A percentile compares a stretch with the other conserved stretches of the same genome.
These are phyloP conservation scores for Parathielavia appendiculata DNA, from an alignment of 495 filamentous ascomycete genomes.

Conservation along the genomic window DNA sequence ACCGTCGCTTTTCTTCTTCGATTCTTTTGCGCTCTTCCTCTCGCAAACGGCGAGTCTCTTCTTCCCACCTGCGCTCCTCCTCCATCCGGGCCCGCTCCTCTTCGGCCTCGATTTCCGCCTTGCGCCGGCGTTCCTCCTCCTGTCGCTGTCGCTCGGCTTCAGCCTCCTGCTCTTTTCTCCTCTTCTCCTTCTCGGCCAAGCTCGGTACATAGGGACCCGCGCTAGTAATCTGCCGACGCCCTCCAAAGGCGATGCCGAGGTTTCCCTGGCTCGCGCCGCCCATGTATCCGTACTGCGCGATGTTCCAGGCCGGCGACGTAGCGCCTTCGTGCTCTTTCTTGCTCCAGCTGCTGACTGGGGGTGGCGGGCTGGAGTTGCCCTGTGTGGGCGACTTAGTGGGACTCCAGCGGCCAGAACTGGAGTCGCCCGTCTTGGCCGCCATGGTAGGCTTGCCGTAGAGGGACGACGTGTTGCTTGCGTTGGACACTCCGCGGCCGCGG, in stretches of 20 bases:
- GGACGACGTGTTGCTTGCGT: slow-evolving; percentile 59
- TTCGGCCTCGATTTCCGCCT: slow-evolving; percentile 59
- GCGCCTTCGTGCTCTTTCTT: slow-evolving; percentile 72
- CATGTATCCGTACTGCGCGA: slow-evolving; percentile 98
- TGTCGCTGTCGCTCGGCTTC: slow-evolving; percentile 60
- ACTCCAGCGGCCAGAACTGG: slow-evolving; percentile 52
- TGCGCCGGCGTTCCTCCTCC: slow-evolving; percentile 58
- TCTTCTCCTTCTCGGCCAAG: slow-evolving; percentile 52
- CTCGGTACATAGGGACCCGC: slow-evolving; percentile 73
- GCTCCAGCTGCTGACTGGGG: slow-evolving; percentile 79
- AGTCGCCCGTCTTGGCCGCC: slow-evolving; percentile 45
- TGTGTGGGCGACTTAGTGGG: slow-evolving; percentile 53
- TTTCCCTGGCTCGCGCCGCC: slow-evolving; percentile 96
- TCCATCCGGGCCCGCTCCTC: slow-evolving; percentile 62
- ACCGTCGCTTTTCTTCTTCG: slow-evolving; percentile 72
- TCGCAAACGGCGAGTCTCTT: slow-evolving; percentile 62
- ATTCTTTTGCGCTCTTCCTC: slow-evolving; percentile 63
- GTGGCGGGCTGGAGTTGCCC: slow-evolving; percentile 36
- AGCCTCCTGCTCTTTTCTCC: slow-evolving; percentile 47
- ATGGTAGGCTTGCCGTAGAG: slow-evolving; percentile 41
- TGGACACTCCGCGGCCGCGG: slow-evolving; percentile 59
- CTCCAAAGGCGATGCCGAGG: slow-evolving; percentile 87
- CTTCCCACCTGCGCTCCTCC: slow-evolving; percentile 76
- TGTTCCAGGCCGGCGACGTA: slow-evolving; percentile 94
- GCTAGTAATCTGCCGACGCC: slow-evolving; percentile 84